phyloP scores from a whole-genome alignment of 2,329 filamentous ascomycete genomes.

The Pseudogymnoascus sp. region DNA sequence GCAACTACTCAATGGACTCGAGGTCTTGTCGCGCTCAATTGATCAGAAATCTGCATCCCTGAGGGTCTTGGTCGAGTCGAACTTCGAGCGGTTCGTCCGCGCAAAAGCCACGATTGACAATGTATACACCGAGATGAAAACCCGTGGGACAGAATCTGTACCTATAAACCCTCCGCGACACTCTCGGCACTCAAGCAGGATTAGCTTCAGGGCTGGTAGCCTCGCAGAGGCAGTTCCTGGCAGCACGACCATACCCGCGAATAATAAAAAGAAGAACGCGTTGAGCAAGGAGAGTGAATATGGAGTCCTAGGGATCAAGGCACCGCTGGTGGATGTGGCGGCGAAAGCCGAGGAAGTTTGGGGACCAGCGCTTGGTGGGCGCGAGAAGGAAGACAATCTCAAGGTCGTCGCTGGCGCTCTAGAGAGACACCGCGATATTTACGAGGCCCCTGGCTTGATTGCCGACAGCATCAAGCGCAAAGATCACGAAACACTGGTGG shows the following conservation, averaged over 20 bases:
- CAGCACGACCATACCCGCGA: conserved; percentile 33
- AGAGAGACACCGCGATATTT: conserved; percentile 69
- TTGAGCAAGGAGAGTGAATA: conserved; percentile 88
- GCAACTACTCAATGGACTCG: conserved; percentile 69
- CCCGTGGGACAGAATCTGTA: conserved; percentile 42
- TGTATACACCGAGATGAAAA: conserved; percentile 97
- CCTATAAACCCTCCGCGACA: conserved; percentile 29
- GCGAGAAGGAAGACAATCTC: conserved; percentile 81
- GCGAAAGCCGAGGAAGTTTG: conserved; percentile 96
- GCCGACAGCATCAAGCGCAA: conserved; percentile 80
- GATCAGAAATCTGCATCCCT: conserved; percentile 96
- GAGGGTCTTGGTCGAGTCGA: conserved; percentile 92
- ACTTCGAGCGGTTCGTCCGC: conserved; percentile 95
- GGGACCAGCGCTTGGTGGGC: conserved; percentile 85
- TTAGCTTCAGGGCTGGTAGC: conserved; percentile 33
- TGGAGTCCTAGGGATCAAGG: conserved; percentile 79
- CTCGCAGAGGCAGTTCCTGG: conserved; percentile 28
- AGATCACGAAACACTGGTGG: conserved; percentile 80
- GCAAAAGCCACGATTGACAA: conserved; percentile 98
- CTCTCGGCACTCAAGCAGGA: conserved; percentile 30
- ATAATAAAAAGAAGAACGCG: conserved; percentile 74
- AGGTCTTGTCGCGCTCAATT: conserved; percentile 81
- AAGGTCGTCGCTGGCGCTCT: conserved; percentile 69
- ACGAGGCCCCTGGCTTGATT: conserved; percentile 70
- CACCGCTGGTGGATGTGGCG: conserved; percentile 77